phyloP scores from a whole-genome alignment of 73 alveolate species.

The Durusdinium trenchii region DNA sequence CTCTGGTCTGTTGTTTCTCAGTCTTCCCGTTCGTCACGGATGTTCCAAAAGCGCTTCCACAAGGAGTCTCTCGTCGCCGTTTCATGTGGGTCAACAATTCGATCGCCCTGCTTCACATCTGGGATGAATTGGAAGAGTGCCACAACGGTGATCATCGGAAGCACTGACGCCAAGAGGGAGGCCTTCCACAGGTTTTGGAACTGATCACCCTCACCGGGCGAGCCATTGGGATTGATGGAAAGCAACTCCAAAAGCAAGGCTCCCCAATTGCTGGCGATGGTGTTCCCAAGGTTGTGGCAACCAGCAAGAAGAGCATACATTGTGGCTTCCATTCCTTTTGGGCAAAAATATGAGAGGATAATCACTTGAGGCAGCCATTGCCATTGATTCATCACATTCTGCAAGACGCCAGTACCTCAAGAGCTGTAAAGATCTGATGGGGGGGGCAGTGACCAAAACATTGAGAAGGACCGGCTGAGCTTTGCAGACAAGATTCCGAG shows the following conservation, averaged over 20 bases:
- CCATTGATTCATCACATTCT: slow-evolving; percentile 69
- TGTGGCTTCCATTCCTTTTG: slow-evolving; percentile 95
- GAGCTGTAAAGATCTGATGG: background rate
- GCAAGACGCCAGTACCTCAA: slow-evolving; percentile 66
- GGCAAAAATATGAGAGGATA: slow-evolving; percentile 80
- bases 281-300: slow-evolving; percentile 88
- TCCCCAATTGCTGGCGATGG: slow-evolving; percentile 85
- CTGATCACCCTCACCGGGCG: slow-evolving; percentile 45
- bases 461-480: too few relatives aligned
- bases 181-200: slow-evolving; percentile 92
- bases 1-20: background rate
- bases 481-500: slow-evolving; percentile 44
- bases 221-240: slow-evolving; percentile 55
- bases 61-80: slow-evolving; percentile 68
- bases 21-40: background rate
- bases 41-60: slow-evolving; percentile 73
- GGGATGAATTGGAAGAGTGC: slow-evolving; percentile 91
- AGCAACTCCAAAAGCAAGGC: slow-evolving; percentile 55
- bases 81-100: slow-evolving; percentile 74
- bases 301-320: slow-evolving; percentile 94
- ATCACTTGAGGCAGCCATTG: slow-evolving; percentile 94
- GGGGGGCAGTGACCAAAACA: background rate
- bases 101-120: slow-evolving; percentile 87
- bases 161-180: slow-evolving; percentile 33
- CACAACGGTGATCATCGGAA: slow-evolving; percentile 68